Base-by-base conservation (phyloP, 164 flowering plant species). In the Paratinospora sagittata region DNA sequence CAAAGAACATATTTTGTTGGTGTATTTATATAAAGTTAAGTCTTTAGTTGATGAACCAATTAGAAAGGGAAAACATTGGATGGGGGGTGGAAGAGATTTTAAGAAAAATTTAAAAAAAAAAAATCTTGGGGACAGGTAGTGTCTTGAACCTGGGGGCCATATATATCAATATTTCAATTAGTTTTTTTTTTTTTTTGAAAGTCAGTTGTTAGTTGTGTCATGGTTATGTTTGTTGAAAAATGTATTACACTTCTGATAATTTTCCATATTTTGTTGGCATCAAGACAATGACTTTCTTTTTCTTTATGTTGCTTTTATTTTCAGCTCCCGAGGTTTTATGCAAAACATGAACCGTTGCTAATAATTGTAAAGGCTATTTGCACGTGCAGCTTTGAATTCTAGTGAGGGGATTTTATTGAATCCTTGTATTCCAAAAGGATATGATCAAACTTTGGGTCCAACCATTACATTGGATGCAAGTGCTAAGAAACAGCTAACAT, bases 401-500 rank as follows among this genome's bases (percentile, higher is more conserved):
- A 57, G 65, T 64, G 72, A 71, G 39, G 71, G 70, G 14, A 8
- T 23, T 72, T 30, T 36, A 19, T 24, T 41, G 16, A 78, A 78
- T 70, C 87, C 89, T 69, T 86, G 89, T 77, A 74, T 80, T 62
- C 83, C 86, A 14, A 80, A 74, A 75, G 89, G 87, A n/a, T 84
- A 80, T 77, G 45, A 34, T 24, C 70, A n/a, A 36, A 37, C 69
- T 19, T 57, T 68, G 27, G 43, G 24, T 70, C 49, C 47, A 37
- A 16, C 68, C 33, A 60, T 37, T 60, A 10, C 73, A 21, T 33
- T 62, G n/a, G 72, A 81, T 78, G 58, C 74, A 63, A 76, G 77
- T 63, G 71, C 70, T 45, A 37, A 37, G 27, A 69, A 80, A 36
- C 63, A 65, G 65, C 70, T 57, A 19, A 65, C 71, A 43, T 64